Base-by-base conservation (phyloP, 208 protist species). In the Leishmania martiniquensis region DNA sequence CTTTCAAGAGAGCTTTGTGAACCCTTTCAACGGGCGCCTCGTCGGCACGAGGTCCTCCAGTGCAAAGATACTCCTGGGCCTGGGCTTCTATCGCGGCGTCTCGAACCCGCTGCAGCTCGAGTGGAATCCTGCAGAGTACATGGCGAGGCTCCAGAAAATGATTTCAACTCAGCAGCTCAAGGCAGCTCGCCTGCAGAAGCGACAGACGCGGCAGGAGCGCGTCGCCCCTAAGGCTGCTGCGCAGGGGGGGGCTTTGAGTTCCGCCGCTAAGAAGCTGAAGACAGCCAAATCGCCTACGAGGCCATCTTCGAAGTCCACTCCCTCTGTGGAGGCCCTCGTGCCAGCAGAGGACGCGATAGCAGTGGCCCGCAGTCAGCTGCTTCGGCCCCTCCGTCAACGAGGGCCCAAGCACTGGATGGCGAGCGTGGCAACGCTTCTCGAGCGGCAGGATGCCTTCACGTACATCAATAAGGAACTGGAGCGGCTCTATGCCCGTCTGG, bases 1-100 rank as follows among this genome's bases (percentile, higher is more conserved):
- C 7, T 81, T 84, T 25, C 20, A 39, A 3, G 49, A 55, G 13
- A 68, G 49, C 59, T 81, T 94, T 66, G 77, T 97, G 39, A 95
- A 97, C 76, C 92, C 94, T 6, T 97, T 97, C 83, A 93, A 76
- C 34, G 88, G 89, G 32, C 88, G 87, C 45, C 73, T 93, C 5
- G 81, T 86, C 12, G 39, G 69, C 13, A n/a, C 75, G 1, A 52
- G 57, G 42, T 81, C 80, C n/a, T 69, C 66, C 22, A 20, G 75
- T 7, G 85, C 81, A 9, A 77, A 67, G 32, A 54, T 81, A 44
- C 81, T 97, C 34, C 59, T 85, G 25, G 25, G 51, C 39, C 37
- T 95, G 15, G 94, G 94, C 60, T 96, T 97, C 71, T 72, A 80
- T 37, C 87, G 82, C 25, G 79, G 85, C 57, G 34, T 49, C 0